Evolutionary conservation across 2,329 filamentous ascomycete species (phyloP).

Genomic region (Colletotrichum trifolii): DNA sequence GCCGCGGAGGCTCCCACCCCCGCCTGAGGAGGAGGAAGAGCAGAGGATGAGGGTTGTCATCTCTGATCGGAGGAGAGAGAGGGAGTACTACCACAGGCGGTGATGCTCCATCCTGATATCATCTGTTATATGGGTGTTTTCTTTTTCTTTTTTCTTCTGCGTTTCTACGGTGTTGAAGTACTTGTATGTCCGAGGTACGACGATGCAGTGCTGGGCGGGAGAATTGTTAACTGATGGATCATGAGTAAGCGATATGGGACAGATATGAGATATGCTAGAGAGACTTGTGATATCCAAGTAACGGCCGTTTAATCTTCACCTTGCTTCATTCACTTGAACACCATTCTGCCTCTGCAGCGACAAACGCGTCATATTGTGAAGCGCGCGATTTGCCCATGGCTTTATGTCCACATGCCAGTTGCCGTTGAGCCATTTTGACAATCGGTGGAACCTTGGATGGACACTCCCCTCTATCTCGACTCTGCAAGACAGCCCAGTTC

Average conservation of each 20-base stretch:
- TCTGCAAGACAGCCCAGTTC: too few relatives aligned
- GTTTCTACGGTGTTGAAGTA: background rate
- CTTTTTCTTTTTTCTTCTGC: background rate
- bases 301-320: background rate
- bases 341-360: too few relatives aligned
- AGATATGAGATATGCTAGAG: too few relatives aligned
- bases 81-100: conserved; percentile 42
- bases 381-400: too few relatives aligned
- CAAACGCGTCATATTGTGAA: too few relatives aligned
- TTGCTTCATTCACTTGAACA: background rate
- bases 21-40: conserved; percentile 47
- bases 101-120: background rate
- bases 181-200: too few relatives aligned
- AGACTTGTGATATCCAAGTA: conserved; percentile 10
- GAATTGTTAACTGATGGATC: too few relatives aligned
- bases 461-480: too few relatives aligned
- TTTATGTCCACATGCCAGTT: too few relatives aligned
- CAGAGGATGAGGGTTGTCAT: conserved; percentile 48
- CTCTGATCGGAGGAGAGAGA: conserved; percentile 46
- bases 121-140: background rate
- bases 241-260: conserved; percentile 1
- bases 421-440: too few relatives aligned
- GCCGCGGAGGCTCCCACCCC: conserved; percentile 42
- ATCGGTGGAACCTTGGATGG: too few relatives aligned
- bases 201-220: too few relatives aligned